phyloP scores from a whole-genome alignment of 495 filamentous ascomycete species.

The Penicillium waksmanii region DNA sequence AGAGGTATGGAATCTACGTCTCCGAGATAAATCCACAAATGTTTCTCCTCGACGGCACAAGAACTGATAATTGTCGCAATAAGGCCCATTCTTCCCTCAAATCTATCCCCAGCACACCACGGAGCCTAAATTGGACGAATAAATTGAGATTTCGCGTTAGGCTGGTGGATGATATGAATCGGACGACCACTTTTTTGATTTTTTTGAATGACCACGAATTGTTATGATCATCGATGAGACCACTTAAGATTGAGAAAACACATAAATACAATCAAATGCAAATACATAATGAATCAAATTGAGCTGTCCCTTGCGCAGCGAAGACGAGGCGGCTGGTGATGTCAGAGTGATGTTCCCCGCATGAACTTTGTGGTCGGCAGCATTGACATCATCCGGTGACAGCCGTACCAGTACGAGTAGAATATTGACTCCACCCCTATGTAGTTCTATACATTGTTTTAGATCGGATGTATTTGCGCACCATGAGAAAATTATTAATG shows the following conservation, averaged over 20 bases:
- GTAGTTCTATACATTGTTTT: no score
- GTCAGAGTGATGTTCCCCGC: slow-evolving; percentile 26
- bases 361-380: background rate
- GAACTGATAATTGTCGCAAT: background rate
- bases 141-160: background rate
- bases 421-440: no score
- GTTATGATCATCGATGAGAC: background rate
- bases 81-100: slow-evolving; percentile 11
- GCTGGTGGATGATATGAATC: background rate
- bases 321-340: slow-evolving; percentile 16
- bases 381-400: slow-evolving; percentile 4
- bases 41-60: background rate
- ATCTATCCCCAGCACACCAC: slow-evolving; percentile 11
- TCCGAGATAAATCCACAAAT: no score
- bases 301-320: background rate
- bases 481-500: no score
- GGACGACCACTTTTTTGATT: background rate
- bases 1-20: slow-evolving; percentile 7
- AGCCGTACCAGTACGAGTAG: background rate
- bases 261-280: background rate
- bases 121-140: slow-evolving; percentile 2
- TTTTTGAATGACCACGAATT: background rate
- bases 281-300: no score
- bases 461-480: no score
- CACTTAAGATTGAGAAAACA: no score